Conservation (phyloP, 345 rosid genomes). For the Turritis glabra region DNA sequence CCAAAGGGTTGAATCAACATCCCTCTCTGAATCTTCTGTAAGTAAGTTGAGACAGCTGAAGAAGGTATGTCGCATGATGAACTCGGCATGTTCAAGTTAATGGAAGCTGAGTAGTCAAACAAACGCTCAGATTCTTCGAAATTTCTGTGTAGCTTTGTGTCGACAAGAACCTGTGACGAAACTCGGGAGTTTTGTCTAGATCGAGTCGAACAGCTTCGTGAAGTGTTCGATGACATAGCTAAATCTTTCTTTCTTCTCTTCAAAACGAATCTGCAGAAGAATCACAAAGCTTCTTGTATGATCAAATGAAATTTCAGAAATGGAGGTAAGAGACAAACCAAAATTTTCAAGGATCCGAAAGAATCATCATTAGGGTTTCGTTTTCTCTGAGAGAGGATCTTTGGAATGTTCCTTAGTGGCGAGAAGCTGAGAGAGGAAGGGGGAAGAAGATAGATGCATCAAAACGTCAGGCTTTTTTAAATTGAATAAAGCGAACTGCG, state of each 20-base stretch:
- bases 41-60: conserved; percentile 63
- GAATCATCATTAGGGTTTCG: neutral
- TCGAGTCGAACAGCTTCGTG: conserved; percentile 57
- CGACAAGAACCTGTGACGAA: conserved; percentile 67
- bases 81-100: conserved; percentile 53
- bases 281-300: neutral
- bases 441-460: neutral
- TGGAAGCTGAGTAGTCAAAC: conserved; percentile 72
- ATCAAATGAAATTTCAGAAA: neutral
- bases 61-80: conserved; percentile 64
- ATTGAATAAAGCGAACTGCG: neutral
- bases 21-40: conserved; percentile 82
- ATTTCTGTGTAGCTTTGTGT: conserved; percentile 65
- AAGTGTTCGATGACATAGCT: conserved; percentile 52
- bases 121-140: conserved; percentile 63
- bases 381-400: neutral
- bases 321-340: neutral
- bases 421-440: neutral
- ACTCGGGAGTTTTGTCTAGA: conserved; percentile 51
- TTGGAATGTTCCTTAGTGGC: neutral
- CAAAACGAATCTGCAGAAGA: conserved; percentile 24
- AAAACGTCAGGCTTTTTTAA: neutral
- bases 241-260: conserved; percentile 24
- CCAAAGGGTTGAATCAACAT: conserved; percentile 75
- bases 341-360: neutral